A percentile compares a stretch with the other conserved stretches of the same genome.
Evolutionary conservation across 202 grass and related monocot genomes (phyloP).

Genomic region (Sporobolus alterniflorus): DNA sequence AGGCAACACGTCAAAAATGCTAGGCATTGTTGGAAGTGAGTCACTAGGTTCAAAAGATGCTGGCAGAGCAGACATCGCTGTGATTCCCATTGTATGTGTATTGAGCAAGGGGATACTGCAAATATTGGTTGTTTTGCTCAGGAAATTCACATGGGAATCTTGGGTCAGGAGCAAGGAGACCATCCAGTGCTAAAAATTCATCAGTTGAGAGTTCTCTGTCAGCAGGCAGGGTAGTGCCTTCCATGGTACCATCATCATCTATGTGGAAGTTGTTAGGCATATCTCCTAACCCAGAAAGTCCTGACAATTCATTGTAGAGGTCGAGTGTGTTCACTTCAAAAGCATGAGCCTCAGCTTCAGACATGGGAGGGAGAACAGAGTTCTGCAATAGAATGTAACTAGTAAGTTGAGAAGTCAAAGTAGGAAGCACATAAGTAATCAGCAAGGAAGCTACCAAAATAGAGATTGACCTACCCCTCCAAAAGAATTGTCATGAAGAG

Average conservation of each 20-base stretch:
- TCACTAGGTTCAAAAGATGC: neutral
- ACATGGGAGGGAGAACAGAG: slow-evolving; percentile 41
- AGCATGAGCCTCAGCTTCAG: slow-evolving; percentile 41
- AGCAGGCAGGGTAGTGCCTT: slow-evolving; percentile 6
- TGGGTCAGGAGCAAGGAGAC: slow-evolving; percentile 46
- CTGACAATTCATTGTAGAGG: slow-evolving; percentile 54
- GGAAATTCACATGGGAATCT: slow-evolving; percentile 26
- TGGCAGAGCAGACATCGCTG: neutral
- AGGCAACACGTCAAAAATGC: slow-evolving; percentile 5
- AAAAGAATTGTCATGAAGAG: neutral
- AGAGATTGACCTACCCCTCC: slow-evolving; percentile 29
- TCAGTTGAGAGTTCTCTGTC: slow-evolving; percentile 37
- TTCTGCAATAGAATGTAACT: slow-evolving; percentile 11
- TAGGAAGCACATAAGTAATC: neutral
- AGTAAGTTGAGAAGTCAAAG: neutral
- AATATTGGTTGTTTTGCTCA: slow-evolving; percentile 14
- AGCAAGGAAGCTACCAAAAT: neutral
- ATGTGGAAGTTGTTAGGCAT: neutral
- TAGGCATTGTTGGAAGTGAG: neutral
- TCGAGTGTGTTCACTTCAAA: slow-evolving; percentile 30
- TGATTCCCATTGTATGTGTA: neutral
- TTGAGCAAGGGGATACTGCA: slow-evolving; percentile 7
- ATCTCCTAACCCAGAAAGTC: slow-evolving; percentile 22
- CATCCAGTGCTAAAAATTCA: slow-evolving; percentile 64
- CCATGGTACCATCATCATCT: neutral